Conservation (phyloP, 2,329 filamentous ascomycete genomes). For the Phoma sp. region DNA sequence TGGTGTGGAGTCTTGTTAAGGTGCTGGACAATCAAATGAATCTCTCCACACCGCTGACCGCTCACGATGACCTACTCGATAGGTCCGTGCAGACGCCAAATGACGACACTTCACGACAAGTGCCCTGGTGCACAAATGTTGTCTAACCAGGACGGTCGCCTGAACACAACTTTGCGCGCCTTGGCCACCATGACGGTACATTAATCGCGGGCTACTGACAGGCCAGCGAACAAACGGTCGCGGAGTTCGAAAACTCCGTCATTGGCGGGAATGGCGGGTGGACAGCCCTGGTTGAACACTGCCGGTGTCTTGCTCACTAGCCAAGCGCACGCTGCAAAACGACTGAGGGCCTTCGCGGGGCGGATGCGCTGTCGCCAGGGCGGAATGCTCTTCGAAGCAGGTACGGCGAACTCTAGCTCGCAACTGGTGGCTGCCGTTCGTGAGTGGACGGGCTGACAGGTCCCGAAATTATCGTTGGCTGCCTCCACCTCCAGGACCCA, state of each 20-base stretch:
- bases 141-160: constrained; percentile 25
- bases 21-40: constrained; percentile 6
- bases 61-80: constrained; percentile 9
- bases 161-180: constrained; percentile 19
- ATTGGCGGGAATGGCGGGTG: constrained; percentile 34
- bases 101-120: constrained; percentile 22
- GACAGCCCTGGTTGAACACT: constrained; percentile 20
- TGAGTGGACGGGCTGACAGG: constrained; percentile 23
- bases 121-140: constrained; percentile 4
- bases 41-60: constrained; percentile 8
- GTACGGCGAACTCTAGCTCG: constrained; percentile 29
- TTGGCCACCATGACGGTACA: constrained; percentile 38
- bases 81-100: constrained; percentile 27
- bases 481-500: background rate
- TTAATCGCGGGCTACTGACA: constrained; percentile 19
- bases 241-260: constrained; percentile 8
- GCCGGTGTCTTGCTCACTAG: constrained; percentile 11
- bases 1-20: background rate
- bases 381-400: constrained; percentile 32
- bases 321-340: constrained; percentile 16
- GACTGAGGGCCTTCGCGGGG: constrained; percentile 4
- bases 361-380: constrained; percentile 14
- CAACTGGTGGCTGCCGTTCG: constrained; percentile 16
- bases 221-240: constrained; percentile 13
- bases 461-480: constrained; percentile 29